Evolutionary conservation across 1,139 yeast species (phyloP), one percentile per base, ranked within the genome.

Genomic region (Kodamaea alishanica): DNA sequence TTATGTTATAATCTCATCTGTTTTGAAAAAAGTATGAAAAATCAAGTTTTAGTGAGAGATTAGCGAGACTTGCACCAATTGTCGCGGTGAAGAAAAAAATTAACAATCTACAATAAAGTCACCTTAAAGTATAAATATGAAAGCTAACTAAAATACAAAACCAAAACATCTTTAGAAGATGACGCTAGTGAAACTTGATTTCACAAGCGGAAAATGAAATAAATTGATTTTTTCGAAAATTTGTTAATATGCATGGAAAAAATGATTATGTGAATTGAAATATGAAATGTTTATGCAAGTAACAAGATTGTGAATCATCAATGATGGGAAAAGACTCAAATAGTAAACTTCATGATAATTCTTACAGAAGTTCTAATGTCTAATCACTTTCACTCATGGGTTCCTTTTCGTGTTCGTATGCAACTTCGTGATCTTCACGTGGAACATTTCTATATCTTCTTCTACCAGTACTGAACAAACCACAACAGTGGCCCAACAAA

Each of bases 401-500:
- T 32, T 27, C 24, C 20, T 38, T 38, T 44, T 50, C 46, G 40
- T 63, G 69, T 35, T 56, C 58, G 38, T 62, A 64, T 6, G 63
- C 65, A 54, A 61, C 57, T 40, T 54, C 58, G 9, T 48, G 30
- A 9, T 40, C 43, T 11, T 39, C 46, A 10, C 28, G 49, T 31
- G 42, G 47, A 8, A 52, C 55, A 3, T 54, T 43, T 50, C 63
- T 62, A 45, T 60, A 66, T 41, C 55, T 57, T 38, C 44, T 61
- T 45, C 69, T 61, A 20, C 63, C 61, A 4, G 66, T 57, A 28
- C 64, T 59, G 46, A 66, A 69, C 34, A 65, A 52, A 11, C 75
- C 75, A 45, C 70, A 65, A 45, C 74, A 70, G 48, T 70, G 74
- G 22, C 76, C 77, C 35, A 71, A 55, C 34, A 67, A 57, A 39